Evolutionary conservation across 768 basidiomycete genomes (phyloP).

Genomic region (Vararia minispora): DNA sequence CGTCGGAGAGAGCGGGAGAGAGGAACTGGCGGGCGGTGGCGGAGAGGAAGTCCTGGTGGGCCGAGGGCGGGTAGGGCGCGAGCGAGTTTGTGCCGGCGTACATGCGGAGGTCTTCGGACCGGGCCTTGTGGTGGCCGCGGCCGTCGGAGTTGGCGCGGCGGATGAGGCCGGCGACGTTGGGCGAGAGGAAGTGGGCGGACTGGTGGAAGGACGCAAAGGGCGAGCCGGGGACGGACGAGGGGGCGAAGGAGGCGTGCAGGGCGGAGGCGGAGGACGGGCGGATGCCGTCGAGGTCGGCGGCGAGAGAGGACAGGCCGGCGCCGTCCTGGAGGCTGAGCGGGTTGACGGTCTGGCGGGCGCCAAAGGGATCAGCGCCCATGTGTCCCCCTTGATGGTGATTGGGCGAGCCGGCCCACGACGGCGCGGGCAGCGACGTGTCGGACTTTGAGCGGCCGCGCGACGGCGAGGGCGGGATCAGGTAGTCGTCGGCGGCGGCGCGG

Average conservation of each 20-base stretch:
- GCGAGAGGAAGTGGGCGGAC: constrained; percentile 22
- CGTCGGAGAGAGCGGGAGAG: constrained; percentile 29
- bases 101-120: constrained; percentile 50
- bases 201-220: constrained; percentile 10
- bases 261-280: constrained; percentile 11
- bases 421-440: constrained; percentile 10
- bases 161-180: constrained; percentile 24
- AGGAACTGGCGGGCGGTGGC: constrained; percentile 27
- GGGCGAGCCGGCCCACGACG: constrained; percentile 8
- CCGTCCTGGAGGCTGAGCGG: too few species aligned
- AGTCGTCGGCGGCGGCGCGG: constrained; percentile 10
- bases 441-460: constrained; percentile 14
- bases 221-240: constrained; percentile 7
- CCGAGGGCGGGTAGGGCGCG: constrained; percentile 17
- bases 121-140: constrained; percentile 37
- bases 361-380: constrained; percentile 1
- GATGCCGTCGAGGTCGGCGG: constrained; percentile 3
- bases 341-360: constrained; percentile 1
- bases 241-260: constrained; percentile 9
- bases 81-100: constrained; percentile 23
- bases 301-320: constrained; percentile 10
- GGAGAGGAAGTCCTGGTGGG: constrained; percentile 31
- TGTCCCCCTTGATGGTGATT: constrained; percentile 5
- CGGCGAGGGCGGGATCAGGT: constrained; percentile 12
- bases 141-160: constrained; percentile 42